Base-by-base conservation (phyloP, 2,329 filamentous ascomycete genomes). In the Hymenoscyphus fraxineus region DNA sequence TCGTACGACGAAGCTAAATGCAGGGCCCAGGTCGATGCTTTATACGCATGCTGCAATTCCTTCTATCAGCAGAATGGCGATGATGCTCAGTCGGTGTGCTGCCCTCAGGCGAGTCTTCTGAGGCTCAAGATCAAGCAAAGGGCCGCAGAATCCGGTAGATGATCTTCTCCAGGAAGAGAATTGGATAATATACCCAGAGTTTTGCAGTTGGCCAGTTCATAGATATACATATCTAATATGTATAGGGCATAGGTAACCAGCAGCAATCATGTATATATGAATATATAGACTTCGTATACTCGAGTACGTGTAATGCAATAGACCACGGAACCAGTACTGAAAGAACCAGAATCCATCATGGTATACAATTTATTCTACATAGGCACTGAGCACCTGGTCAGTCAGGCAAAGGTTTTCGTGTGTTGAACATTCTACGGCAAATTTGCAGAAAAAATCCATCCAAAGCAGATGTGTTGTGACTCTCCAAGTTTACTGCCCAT, bases 1-100 rank as follows among this genome's bases (percentile, higher is more conserved):
- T 87, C 87, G 62, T 98, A 90, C 80, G 86, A 96, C 66, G 93
- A 98, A 78, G 86, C 86, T 55, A 96, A 88, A 74, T 99, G 95
- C 77, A 85, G 89, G 74, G 77, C 80, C 19, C 81, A 92, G 73
- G 85, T 99, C 64, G 88, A 94, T 75, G 91, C 92, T 2, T 80
- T 99, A 31, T 99, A 98, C 77, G 89, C 95, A 71, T 99, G 95
- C 78, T 99, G 95, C 78, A 88, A 93, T 73, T 84, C 86, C 13
- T 97, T 98, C 76, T 98, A 99, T 78, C 80, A 88, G 71, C 83
- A 85, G 64, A 85, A 91, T 65, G 93, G 95, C 16, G 88, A 96
- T 63, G 79, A 87, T 31, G 93, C 91, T 39, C 87, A 83, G 54
- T 90, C 89, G 1, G 86, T 88, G 22, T 95, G 91, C 79, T 99